Evolutionary conservation across 345 rosid species (phyloP).

Genomic region (Geranium brycei): DNA sequence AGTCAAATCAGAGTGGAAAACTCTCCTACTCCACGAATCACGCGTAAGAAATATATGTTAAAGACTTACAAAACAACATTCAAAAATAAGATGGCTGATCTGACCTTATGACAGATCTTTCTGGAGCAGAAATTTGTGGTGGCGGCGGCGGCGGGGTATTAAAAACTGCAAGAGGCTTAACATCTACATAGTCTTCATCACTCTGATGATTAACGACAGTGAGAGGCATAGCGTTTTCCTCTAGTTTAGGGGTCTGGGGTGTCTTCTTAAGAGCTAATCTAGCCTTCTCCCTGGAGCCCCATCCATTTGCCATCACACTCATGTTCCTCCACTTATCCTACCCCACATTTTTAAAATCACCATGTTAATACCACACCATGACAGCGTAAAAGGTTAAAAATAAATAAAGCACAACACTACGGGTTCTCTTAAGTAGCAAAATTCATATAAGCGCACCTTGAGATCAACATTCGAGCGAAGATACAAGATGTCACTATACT

Average conservation of each 20-base stretch:
- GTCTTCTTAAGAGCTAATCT: constrained; percentile 59
- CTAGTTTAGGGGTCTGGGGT: constrained; percentile 38
- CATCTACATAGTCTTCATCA: constrained; percentile 60
- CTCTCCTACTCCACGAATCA: not conserved
- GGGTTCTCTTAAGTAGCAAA: not conserved
- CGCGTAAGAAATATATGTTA: not conserved
- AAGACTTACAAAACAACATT: not conserved
- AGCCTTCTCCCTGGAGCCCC: constrained; percentile 74
- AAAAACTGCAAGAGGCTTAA: constrained; percentile 32
- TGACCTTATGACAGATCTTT: constrained; percentile 67
- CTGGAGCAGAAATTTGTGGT: constrained; percentile 38
- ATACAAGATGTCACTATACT: constrained; percentile 70
- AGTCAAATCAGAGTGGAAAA: not conserved
- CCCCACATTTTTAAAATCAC: constrained; percentile 10
- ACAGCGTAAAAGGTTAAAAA: not conserved
- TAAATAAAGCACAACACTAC: too few species aligned
- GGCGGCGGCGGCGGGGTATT: constrained; percentile 23
- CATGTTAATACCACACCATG: not conserved
- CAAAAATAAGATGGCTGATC: constrained; percentile 4
- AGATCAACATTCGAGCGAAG: constrained; percentile 96
- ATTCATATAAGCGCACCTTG: constrained; percentile 39
- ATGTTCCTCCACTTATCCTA: constrained; percentile 99
- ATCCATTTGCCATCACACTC: constrained; percentile 94
- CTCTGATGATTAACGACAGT: constrained; percentile 31
- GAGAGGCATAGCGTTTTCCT: constrained; percentile 36